Evolutionary conservation across 176 grass and related monocot species (phyloP).

Genomic region (Rhynchospora tenuis): DNA sequence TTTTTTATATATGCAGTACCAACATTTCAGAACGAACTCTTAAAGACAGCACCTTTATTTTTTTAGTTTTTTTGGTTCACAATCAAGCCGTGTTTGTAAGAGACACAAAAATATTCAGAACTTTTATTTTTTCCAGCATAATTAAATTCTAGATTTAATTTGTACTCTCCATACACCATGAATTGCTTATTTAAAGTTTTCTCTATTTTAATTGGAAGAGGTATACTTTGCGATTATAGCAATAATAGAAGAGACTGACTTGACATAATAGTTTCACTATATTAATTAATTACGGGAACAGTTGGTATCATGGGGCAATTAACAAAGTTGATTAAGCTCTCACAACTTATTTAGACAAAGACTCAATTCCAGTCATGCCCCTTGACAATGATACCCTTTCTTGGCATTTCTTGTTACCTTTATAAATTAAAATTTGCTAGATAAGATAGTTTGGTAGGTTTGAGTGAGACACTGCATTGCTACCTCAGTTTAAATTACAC

Average conservation of each 20-base stretch:
- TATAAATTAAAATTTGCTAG: constrained; percentile 20
- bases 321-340: constrained; percentile 31
- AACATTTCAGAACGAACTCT: too few species aligned
- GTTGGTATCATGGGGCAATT: constrained; percentile 19
- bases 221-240: not conserved
- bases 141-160: too few species aligned
- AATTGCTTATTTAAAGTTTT: not conserved
- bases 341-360: constrained; percentile 28
- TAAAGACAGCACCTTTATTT: too few species aligned
- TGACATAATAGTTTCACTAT: not conserved
- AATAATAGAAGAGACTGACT: not conserved
- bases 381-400: constrained; percentile 1
- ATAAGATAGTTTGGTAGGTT: constrained; percentile 22
- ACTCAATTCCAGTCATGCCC: not conserved
- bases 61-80: too few species aligned
- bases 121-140: too few species aligned
- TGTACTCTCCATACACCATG: not conserved
- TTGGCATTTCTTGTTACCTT: constrained; percentile 5
- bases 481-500: constrained; percentile 5
- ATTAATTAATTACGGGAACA: not conserved
- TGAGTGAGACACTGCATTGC: constrained; percentile 15
- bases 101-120: too few species aligned
- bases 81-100: too few species aligned
- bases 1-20: too few species aligned
- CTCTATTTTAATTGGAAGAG: not conserved